Evolutionary conservation across 1,284 basidiomycete species (phyloP).

Genomic region (Boletus semigastroideus): DNA sequence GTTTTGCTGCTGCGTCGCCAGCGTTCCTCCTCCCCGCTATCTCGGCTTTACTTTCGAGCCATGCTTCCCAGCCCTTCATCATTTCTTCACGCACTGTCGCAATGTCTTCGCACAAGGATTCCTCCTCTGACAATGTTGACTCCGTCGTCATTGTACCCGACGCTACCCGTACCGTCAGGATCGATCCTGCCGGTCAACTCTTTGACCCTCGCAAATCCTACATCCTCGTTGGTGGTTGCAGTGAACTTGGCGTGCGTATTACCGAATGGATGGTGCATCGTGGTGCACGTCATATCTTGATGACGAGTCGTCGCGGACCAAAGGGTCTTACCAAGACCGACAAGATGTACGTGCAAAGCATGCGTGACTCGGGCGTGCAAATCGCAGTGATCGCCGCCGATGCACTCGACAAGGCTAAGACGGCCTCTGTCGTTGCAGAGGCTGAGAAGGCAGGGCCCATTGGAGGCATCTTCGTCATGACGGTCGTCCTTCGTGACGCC

Average conservation of each 20-base stretch:
- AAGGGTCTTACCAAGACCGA: constrained; percentile 27
- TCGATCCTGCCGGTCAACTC: constrained; percentile 28
- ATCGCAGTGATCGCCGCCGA: constrained; percentile 30
- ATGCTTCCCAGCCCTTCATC: constrained; percentile 16
- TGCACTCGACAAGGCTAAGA: constrained; percentile 19
- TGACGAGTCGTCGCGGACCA: constrained; percentile 33
- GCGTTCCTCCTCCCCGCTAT: constrained; percentile 14
- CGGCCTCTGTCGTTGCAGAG: constrained; percentile 20
- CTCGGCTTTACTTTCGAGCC: constrained; percentile 14
- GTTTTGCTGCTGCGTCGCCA: constrained; percentile 15
- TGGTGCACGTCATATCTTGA: constrained; percentile 32
- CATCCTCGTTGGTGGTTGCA: constrained; percentile 32
- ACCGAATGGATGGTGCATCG: constrained; percentile 32
- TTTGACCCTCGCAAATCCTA: constrained; percentile 34
- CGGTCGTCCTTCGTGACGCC: constrained; percentile 33
- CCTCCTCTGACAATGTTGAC: neutral
- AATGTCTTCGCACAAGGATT: constrained; percentile 10
- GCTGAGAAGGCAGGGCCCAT: constrained; percentile 20
- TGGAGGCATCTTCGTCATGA: constrained; percentile 34
- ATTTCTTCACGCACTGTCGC: constrained; percentile 8
- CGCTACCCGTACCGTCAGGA: constrained; percentile 1
- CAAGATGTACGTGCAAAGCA: constrained; percentile 25
- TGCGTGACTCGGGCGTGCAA: constrained; percentile 20
- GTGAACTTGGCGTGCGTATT: constrained; percentile 33
- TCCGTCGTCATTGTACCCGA: constrained; percentile 19